Conservation (phyloP, 2,329 filamentous ascomycete species). For the Biscogniauxia mediterranea region DNA sequence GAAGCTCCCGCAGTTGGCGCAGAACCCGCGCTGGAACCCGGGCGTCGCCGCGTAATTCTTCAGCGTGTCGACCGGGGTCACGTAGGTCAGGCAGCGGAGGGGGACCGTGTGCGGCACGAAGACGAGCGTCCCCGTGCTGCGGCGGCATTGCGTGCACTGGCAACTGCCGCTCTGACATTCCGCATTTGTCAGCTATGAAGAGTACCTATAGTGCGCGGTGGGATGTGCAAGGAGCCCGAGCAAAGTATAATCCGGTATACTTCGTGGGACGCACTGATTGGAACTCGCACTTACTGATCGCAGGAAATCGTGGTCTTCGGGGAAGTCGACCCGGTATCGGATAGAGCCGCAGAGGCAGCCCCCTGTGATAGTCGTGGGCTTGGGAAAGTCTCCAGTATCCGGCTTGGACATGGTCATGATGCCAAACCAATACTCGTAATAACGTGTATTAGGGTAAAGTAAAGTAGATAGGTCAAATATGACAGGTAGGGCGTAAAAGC, state of each 20-base stretch:
- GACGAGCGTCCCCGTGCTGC: constrained; percentile 48
- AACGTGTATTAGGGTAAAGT: not conserved
- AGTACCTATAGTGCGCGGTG: too few relatives aligned
- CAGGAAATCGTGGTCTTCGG: constrained; percentile 43
- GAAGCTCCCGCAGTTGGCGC: constrained; percentile 46
- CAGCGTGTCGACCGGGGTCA: constrained; percentile 33
- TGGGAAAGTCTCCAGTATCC: constrained; percentile 24
- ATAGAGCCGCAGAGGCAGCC: constrained; percentile 52
- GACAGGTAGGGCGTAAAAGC: not conserved
- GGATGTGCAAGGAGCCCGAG: too few relatives aligned
- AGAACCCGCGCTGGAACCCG: constrained; percentile 45
- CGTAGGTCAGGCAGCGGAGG: constrained; percentile 35
- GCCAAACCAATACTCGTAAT: not conserved
- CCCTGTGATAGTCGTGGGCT: constrained; percentile 39
- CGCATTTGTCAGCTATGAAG: not conserved
- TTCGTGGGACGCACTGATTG: not conserved
- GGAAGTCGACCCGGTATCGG: constrained; percentile 48
- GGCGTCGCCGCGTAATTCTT: constrained; percentile 41
- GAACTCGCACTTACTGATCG: constrained; percentile 15
- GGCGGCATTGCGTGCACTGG: constrained; percentile 56
- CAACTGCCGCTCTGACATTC: constrained; percentile 43
- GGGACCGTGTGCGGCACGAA: constrained; percentile 41
- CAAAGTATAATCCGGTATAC: too few relatives aligned
- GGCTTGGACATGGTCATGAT: constrained; percentile 11
- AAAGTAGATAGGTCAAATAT: not conserved